phyloP scores from a whole-genome alignment of 2,329 filamentous ascomycete species.

The Orbilia javanica region DNA sequence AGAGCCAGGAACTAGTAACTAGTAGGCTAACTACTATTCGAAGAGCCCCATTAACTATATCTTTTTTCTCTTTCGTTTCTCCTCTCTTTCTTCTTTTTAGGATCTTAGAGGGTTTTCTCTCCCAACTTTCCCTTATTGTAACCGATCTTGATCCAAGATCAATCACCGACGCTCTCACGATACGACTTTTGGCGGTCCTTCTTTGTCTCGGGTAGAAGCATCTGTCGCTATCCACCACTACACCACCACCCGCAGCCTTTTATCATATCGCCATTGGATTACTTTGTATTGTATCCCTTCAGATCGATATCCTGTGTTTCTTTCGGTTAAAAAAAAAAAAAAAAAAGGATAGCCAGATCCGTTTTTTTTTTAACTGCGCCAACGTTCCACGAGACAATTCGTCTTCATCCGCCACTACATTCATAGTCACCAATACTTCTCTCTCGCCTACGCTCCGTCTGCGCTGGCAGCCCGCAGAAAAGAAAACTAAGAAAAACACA shows the following conservation, averaged over 20 bases:
- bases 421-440: conserved; percentile 4
- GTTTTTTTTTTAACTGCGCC: too few relatives aligned
- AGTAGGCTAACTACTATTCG: background rate
- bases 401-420: conserved; percentile 16
- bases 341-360: too few relatives aligned
- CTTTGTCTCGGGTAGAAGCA: conserved; percentile 57
- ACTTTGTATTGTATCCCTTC: background rate
- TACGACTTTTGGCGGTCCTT: background rate
- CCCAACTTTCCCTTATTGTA: conserved; percentile 37
- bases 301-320: background rate
- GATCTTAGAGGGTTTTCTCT: conserved; percentile 7
- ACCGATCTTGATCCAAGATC: conserved; percentile 13
- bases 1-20: background rate
- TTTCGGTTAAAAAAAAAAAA: too few relatives aligned
- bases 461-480: conserved; percentile 54
- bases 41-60: too few relatives aligned
- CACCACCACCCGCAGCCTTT: background rate
- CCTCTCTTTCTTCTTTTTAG: conserved; percentile 12
- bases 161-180: background rate
- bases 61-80: conserved; percentile 13
- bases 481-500: too few relatives aligned
- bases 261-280: too few relatives aligned
- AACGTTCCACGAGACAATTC: conserved; percentile 9
- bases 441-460: conserved; percentile 47
- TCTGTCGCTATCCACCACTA: conserved; percentile 17